These are phyloP conservation scores for Polygonum aviculare DNA, from an alignment of 148 eudicot genomes.

Conservation along the genomic window DNA sequence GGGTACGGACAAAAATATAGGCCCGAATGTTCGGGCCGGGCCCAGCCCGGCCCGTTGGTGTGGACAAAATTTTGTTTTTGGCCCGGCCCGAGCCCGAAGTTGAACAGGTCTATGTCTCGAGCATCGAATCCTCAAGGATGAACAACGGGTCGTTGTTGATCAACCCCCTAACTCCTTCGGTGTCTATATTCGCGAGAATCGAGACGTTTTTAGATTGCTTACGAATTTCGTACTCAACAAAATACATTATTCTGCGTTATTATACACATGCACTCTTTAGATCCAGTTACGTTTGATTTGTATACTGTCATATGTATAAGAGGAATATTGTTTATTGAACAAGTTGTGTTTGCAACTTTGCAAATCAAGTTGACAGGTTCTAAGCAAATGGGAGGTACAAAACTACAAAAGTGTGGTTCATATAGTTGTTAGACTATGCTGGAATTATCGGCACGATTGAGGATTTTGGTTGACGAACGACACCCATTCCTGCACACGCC, in stretches of 20 bases:
- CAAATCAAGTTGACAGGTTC: conserved; percentile 11
- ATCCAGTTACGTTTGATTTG: background rate
- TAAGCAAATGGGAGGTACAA: conserved; percentile 24
- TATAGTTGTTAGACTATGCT: conserved; percentile 15
- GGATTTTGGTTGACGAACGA: conserved; percentile 13
- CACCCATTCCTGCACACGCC: conserved; percentile 10
- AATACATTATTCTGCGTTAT: no score
- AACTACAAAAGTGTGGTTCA: conserved; percentile 23
- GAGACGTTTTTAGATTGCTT: conserved; percentile 6
- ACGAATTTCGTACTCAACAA: no score
- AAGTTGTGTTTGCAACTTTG: background rate
- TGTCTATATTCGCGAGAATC: conserved; percentile 40
- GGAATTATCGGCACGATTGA: conserved; percentile 13
- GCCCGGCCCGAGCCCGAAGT: no score
- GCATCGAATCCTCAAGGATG: conserved; percentile 31
- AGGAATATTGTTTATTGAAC: background rate
- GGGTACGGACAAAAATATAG: no score
- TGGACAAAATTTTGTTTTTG: no score
- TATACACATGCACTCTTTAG: background rate
- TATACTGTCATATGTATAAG: no score
- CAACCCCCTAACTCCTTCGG: conserved; percentile 31
- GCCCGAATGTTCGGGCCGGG: no score
- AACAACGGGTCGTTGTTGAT: conserved; percentile 32
- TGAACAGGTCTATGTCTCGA: conserved; percentile 28
- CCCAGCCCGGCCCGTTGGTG: no score